A percentile compares a stretch with the other conserved stretches of the same genome.
phyloP scores from a whole-genome alignment of 257 asterid species.

The Penstemon barbatus region DNA sequence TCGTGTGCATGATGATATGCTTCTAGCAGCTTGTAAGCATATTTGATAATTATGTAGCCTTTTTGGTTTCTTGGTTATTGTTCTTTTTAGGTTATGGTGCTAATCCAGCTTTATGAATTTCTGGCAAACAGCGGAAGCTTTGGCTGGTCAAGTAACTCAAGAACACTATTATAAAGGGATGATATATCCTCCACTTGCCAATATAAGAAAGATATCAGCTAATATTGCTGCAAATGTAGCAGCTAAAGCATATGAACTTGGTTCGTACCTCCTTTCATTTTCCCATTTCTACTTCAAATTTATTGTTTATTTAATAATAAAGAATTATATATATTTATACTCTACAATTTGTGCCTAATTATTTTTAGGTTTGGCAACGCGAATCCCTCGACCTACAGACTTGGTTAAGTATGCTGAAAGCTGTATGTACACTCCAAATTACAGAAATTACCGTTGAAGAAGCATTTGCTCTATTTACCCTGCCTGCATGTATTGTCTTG shows the following conservation, averaged over 20 bases:
- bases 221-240: slow-evolving; percentile 88
- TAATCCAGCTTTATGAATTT: background rate
- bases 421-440: slow-evolving; percentile 92
- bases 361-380: slow-evolving; percentile 67
- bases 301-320: too few species aligned
- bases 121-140: slow-evolving; percentile 78
- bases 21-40: slow-evolving; percentile 90
- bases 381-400: slow-evolving; percentile 80
- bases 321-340: background rate
- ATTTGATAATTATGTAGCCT: background rate
- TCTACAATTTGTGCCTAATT: background rate
- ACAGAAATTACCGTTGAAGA: slow-evolving; percentile 63
- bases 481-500: too few species aligned
- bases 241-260: slow-evolving; percentile 91
- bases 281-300: background rate
- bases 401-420: slow-evolving; percentile 88
- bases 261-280: slow-evolving; percentile 38
- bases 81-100: background rate
- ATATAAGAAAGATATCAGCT: slow-evolving; percentile 87
- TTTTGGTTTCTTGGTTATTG: background rate
- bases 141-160: slow-evolving; percentile 83
- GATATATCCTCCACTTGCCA: slow-evolving; percentile 83
- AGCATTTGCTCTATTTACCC: background rate
- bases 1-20: slow-evolving; percentile 94
- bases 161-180: slow-evolving; percentile 87